Base-by-base conservation (phyloP, 495 filamentous ascomycete species). In the Xylaria intraflava region DNA sequence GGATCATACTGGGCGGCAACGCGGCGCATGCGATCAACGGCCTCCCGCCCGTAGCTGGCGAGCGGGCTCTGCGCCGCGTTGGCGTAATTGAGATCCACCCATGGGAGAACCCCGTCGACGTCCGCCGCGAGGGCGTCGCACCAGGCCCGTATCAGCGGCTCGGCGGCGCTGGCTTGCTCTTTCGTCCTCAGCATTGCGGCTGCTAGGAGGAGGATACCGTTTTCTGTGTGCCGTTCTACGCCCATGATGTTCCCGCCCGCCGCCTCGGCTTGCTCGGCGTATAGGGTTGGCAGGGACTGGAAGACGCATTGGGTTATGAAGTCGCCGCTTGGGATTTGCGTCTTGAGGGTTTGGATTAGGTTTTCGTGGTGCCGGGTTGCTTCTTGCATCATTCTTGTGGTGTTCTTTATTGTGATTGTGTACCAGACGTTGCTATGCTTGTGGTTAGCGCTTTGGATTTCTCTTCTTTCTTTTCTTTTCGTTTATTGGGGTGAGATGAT, bases 161-260 rank as follows among this genome's bases (percentile, higher is more conserved):
- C 51, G 3, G 51, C 59, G 27, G 57, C 52, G 0, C 27, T 48
- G 38, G 47, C 54, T 30, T 61, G 64, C 43, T 69, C 66, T 3
- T 50, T 22, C 2, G 64, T 60, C 31, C 51, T 39, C 2, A 57
- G 56, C 49, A 62, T 60, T 7, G 35, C 43, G 3, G 35, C 46
- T 4, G 51, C 46, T 0, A 56, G 49, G 17, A 56, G 61, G 4
- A 68, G 44, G 3, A 64, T 40, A 6, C 53, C 58, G 56, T 70
- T 51, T 1, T 67, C 68, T 5, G 65, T 53, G 0, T 71, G 64
- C 0, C 61, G 55, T 5, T 73, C 64, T 0, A 83, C 55, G 3
- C 81, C 81, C 14, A 84, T 62, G 5, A 76, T 68, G 55, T 83
- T 83, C 0, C 77, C 79, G 4, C 79, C 80, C 22, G 62, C 64